phyloP scores from a whole-genome alignment of 306 rosid species.

The Cucurbita ficifolia region DNA sequence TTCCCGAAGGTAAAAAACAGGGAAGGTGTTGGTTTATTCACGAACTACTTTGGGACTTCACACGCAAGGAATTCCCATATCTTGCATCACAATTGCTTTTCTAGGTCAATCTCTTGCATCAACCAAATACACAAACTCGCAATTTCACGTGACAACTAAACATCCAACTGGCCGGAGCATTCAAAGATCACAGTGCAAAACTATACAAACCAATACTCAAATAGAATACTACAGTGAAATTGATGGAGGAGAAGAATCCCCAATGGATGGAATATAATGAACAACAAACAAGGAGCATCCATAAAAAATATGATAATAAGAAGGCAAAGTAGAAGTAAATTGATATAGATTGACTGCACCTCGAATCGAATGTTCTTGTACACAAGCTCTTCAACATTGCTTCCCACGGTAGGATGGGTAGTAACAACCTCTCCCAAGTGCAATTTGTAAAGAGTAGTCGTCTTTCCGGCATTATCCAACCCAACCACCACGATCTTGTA shows the following conservation, averaged over 20 bases:
- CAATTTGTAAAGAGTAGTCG: constrained; percentile 88
- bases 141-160: background rate
- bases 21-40: background rate
- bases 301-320: background rate
- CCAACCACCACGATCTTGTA: constrained; percentile 93
- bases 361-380: constrained; percentile 92
- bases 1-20: background rate
- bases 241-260: background rate
- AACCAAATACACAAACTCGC: background rate
- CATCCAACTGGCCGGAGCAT: background rate
- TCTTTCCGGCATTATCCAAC: constrained; percentile 91
- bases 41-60: background rate
- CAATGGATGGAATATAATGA: background rate
- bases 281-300: background rate
- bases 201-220: background rate
- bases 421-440: constrained; percentile 98
- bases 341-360: constrained; percentile 21
- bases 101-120: background rate
- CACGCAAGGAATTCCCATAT: background rate
- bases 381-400: constrained; percentile 94
- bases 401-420: constrained; percentile 92
- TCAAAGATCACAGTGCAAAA: background rate
- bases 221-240: too few species aligned
- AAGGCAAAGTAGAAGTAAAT: background rate
- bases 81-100: background rate